These are phyloP conservation scores for Eucalyptus leucophloia DNA, from an alignment of 345 rosid species.

Conservation along the genomic window DNA sequence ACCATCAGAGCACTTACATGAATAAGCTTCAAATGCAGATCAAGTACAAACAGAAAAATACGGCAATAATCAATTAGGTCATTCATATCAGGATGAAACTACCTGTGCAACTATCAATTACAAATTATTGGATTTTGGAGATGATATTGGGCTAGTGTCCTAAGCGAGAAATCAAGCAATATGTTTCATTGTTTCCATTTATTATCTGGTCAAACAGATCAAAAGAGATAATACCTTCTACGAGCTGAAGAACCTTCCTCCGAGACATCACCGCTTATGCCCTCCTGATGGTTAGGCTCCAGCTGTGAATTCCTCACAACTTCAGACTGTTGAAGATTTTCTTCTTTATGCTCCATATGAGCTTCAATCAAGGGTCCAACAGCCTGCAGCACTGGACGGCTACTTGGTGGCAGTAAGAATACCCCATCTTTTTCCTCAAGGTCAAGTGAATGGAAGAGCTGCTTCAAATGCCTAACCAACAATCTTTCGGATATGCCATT, in stretches of 20 bases:
- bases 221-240: conserved; percentile 32
- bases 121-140: background rate
- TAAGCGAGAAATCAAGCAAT: background rate
- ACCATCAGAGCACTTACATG: background rate
- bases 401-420: conserved; percentile 38
- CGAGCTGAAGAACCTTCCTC: conserved; percentile 42
- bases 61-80: background rate
- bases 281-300: background rate
- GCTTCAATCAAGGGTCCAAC: conserved; percentile 49
- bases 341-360: conserved; percentile 18
- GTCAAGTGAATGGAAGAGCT: conserved; percentile 51
- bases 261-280: conserved; percentile 6
- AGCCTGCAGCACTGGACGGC: conserved; percentile 38
- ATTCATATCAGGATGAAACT: background rate
- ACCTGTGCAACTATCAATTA: background rate
- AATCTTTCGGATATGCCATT: conserved; percentile 64
- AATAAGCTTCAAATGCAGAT: background rate
- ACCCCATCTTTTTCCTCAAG: conserved; percentile 66
- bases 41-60: background rate
- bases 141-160: background rate
- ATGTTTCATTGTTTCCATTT: background rate
- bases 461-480: conserved; percentile 50
- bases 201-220: background rate
- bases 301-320: conserved; percentile 9
- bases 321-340: conserved; percentile 2